phyloP scores from a whole-genome alignment of 306 rosid species.

The Medicago ruthenica region DNA sequence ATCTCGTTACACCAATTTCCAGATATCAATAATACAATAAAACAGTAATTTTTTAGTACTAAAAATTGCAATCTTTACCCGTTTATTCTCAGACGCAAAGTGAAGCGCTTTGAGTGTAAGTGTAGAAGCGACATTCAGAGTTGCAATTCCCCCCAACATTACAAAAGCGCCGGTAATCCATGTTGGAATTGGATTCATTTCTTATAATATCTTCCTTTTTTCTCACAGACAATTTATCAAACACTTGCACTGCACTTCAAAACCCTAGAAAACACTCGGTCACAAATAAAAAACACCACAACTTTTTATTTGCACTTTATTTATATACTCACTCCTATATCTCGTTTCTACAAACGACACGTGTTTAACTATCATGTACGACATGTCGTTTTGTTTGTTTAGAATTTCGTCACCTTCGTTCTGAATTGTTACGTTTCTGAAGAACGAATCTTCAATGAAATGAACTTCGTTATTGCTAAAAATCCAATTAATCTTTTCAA shows the following conservation, averaged over 20 bases:
- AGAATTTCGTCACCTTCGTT: not conserved
- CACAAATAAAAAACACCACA: not conserved
- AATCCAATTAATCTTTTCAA: slow-evolving; percentile 39
- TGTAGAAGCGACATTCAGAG: slow-evolving; percentile 70
- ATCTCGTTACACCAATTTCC: not conserved
- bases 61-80: slow-evolving; percentile 58
- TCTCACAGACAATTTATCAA: slow-evolving; percentile 49
- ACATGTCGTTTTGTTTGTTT: slow-evolving; percentile 5
- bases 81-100: slow-evolving; percentile 62
- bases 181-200: slow-evolving; percentile 58
- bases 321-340: not conserved
- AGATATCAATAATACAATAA: not conserved
- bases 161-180: slow-evolving; percentile 54
- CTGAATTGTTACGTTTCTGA: not conserved
- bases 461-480: slow-evolving; percentile 57
- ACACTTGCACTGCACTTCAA: slow-evolving; percentile 20
- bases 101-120: slow-evolving; percentile 65
- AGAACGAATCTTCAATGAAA: slow-evolving; percentile 52
- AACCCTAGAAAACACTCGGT: not conserved
- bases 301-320: not conserved
- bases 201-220: slow-evolving; percentile 3
- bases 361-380: slow-evolving; percentile 24
- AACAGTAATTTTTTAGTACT: not conserved
- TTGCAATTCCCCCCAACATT: slow-evolving; percentile 64
- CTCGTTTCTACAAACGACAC: slow-evolving; percentile 29